Evolutionary conservation across 257 asterid genomes (phyloP).

Genomic region (Scutellaria baicalensis): DNA sequence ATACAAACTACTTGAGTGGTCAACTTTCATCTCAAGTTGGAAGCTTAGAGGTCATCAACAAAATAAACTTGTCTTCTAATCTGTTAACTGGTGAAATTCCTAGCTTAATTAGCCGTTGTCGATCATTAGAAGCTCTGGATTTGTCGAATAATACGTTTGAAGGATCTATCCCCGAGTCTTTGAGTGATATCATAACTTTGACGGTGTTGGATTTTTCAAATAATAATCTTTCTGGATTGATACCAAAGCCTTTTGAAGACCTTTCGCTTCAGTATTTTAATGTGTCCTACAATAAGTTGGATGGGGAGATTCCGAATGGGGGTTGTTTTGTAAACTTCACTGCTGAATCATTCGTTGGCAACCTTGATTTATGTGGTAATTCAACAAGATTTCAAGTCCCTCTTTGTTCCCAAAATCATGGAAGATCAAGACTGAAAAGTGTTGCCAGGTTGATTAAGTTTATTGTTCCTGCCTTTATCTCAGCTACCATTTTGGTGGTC

Average conservation of each 20-base stretch:
- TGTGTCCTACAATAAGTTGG: slow-evolving; percentile 3
- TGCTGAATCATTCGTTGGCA: not conserved
- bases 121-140: not conserved
- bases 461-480: not conserved
- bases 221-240: not conserved
- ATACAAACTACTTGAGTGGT: slow-evolving; percentile 9
- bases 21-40: not conserved
- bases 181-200: not conserved
- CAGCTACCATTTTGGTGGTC: not conserved
- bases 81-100: not conserved
- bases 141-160: not conserved
- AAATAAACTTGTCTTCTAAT: not conserved
- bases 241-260: not conserved
- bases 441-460: not conserved
- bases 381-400: not conserved
- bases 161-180: slow-evolving; percentile 3
- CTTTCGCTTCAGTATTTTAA: not conserved
- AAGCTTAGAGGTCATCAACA: not conserved
- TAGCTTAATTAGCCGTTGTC: not conserved
- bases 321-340: not conserved
- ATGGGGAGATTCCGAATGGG: not conserved
- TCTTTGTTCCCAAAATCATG: not conserved
- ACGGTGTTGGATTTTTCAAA: not conserved
- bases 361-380: not conserved
- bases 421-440: not conserved